These are phyloP conservation scores for Strigomonas oncopelti DNA, from an alignment of 208 protist genomes.

Conservation along the genomic window DNA sequence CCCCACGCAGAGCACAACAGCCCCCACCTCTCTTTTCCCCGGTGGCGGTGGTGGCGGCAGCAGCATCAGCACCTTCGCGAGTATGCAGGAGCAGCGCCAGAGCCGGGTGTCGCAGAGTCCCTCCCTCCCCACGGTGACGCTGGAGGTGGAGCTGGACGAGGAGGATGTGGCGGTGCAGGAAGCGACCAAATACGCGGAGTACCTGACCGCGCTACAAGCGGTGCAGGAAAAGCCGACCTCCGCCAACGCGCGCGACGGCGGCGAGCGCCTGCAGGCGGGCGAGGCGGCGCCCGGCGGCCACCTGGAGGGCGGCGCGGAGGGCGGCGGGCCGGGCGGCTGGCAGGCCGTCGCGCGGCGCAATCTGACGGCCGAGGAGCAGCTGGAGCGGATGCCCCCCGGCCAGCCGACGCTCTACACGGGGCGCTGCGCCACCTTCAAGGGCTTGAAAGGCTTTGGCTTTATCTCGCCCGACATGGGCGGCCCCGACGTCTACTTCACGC, in stretches of 20 bases:
- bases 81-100: background rate
- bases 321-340: background rate
- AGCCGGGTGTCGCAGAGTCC: background rate
- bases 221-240: slow-evolving; percentile 10
- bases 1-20: background rate
- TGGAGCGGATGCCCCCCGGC: slow-evolving; percentile 62
- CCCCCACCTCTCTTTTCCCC: background rate
- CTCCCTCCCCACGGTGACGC: background rate
- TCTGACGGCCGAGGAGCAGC: slow-evolving; percentile 65
- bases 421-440: slow-evolving; percentile 57
- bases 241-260: background rate
- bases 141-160: slow-evolving; percentile 46
- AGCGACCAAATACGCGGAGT: slow-evolving; percentile 54
- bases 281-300: background rate
- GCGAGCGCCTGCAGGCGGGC: background rate
- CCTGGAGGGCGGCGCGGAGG: background rate
- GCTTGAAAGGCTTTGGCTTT: slow-evolving; percentile 72
- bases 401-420: slow-evolving; percentile 46
- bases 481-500: slow-evolving; percentile 81
- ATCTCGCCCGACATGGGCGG: slow-evolving; percentile 65
- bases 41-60: slow-evolving; percentile 5
- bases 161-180: slow-evolving; percentile 61
- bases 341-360: background rate
- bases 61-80: background rate
- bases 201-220: slow-evolving; percentile 22